These are phyloP conservation scores for Gossypium stocksii DNA, from an alignment of 345 rosid species.

Conservation along the genomic window DNA sequence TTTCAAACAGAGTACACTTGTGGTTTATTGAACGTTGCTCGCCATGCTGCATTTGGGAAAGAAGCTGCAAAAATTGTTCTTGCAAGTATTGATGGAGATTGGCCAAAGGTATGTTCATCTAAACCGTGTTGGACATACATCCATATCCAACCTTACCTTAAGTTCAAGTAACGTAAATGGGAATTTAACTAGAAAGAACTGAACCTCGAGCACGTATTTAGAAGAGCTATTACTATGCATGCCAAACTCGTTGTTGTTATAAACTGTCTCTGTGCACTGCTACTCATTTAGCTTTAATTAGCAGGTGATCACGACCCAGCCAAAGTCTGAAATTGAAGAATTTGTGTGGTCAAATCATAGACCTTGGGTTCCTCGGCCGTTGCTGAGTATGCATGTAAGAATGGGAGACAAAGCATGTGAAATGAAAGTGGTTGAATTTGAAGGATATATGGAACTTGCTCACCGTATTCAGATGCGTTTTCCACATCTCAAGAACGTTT, in stretches of 20 bases:
- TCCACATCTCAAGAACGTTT: constrained; percentile 63
- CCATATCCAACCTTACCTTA: not conserved
- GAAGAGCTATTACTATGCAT: not conserved
- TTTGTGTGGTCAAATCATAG: constrained; percentile 75
- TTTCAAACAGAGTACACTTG: constrained; percentile 81
- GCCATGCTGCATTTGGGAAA: constrained; percentile 72
- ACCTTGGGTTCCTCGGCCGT: constrained; percentile 87
- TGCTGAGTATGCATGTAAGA: constrained; percentile 92
- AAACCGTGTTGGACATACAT: not conserved
- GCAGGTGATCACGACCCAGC: constrained; percentile 30
- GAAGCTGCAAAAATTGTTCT: constrained; percentile 74
- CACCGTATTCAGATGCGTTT: constrained; percentile 50
- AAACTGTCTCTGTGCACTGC: not conserved
- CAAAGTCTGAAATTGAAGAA: constrained; percentile 53
- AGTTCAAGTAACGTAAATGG: not conserved
- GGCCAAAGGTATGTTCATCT: constrained; percentile 48
- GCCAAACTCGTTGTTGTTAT: not conserved
- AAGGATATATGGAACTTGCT: constrained; percentile 69
- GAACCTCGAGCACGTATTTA: not conserved
- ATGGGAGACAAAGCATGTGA: constrained; percentile 99
- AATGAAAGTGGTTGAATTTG: constrained; percentile 73
- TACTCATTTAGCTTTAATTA: not conserved
- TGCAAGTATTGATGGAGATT: constrained; percentile 33
- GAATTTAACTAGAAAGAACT: not conserved
- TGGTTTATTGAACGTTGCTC: constrained; percentile 64